Percentiles rank a stretch among this genome's conserved stretches.
Conservation (phyloP, 306 rosid genomes). For the Malus domestica region DNA sequence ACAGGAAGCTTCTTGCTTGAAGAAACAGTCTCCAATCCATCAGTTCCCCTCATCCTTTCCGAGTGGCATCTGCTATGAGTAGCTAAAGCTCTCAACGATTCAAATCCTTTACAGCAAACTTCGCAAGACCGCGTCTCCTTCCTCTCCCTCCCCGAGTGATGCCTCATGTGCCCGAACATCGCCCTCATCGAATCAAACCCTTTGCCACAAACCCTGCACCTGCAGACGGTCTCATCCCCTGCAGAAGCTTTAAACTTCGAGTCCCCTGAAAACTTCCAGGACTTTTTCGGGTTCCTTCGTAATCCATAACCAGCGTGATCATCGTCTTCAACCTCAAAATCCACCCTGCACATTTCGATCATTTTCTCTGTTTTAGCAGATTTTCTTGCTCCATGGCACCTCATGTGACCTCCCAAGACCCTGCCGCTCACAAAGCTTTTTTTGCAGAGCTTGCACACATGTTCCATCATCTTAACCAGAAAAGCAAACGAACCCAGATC, state of each 20-base stretch:
- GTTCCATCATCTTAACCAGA: constrained; percentile 18
- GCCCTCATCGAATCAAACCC: constrained; percentile 29
- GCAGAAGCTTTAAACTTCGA: not conserved
- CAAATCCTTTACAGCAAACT: constrained; percentile 31
- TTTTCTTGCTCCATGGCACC: constrained; percentile 29
- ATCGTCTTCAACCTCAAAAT: not conserved
- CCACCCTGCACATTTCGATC: not conserved
- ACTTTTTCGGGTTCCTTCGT: constrained; percentile 41
- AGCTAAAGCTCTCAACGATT: constrained; percentile 18
- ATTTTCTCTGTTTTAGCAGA: constrained; percentile 4
- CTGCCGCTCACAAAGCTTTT: constrained; percentile 35
- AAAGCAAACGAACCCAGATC: constrained; percentile 13
- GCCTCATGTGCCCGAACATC: constrained; percentile 50
- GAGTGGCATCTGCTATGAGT: constrained; percentile 21
- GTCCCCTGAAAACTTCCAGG: constrained; percentile 25
- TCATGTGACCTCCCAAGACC: constrained; percentile 51
- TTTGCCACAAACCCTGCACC: constrained; percentile 29
- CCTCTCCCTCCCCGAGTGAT: constrained; percentile 32
- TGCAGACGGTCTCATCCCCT: constrained; percentile 13
- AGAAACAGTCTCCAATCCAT: not conserved
- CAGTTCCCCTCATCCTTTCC: not conserved
- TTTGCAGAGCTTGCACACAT: constrained; percentile 36
- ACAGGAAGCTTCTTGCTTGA: constrained; percentile 2
- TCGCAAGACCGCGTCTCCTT: constrained; percentile 16
- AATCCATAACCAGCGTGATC: constrained; percentile 25